phyloP scores from a whole-genome alignment of 2,329 filamentous ascomycete species.

The Alternaria brassicae region DNA sequence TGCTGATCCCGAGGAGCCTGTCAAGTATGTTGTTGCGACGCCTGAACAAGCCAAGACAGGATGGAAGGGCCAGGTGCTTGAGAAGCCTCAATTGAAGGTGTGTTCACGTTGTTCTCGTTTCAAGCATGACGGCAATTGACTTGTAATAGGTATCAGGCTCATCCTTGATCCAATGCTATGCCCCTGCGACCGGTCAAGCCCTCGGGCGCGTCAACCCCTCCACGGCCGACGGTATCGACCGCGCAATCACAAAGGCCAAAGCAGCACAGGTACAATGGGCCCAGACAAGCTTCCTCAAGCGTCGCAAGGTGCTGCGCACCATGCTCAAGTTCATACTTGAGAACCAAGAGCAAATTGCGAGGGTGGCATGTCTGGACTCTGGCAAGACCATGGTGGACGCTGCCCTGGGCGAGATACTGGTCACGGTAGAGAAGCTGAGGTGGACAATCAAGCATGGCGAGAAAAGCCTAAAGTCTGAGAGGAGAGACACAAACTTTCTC shows the following conservation, averaged over 20 bases:
- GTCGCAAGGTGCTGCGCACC: conserved; percentile 79
- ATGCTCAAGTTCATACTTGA: conserved; percentile 84
- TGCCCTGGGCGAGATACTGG: conserved; percentile 90
- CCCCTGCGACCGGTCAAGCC: conserved; percentile 85
- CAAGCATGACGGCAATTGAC: conserved; percentile 10
- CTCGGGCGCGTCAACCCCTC: conserved; percentile 81
- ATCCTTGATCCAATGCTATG: conserved; percentile 80
- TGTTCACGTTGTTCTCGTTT: neutral
- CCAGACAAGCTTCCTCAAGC: conserved; percentile 76
- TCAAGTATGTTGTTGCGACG: conserved; percentile 66
- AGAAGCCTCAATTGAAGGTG: conserved; percentile 68
- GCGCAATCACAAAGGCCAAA: conserved; percentile 74
- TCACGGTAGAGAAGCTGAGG: conserved; percentile 90
- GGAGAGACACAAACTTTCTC: conserved; percentile 84
- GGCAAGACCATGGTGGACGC: conserved; percentile 97
- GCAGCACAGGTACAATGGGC: conserved; percentile 80
- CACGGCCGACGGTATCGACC: conserved; percentile 78
- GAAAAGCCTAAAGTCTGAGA: conserved; percentile 73
- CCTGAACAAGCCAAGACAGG: conserved; percentile 65
- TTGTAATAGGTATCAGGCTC: conserved; percentile 63
- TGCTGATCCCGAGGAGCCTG: conserved; percentile 52
- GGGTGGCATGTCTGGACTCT: conserved; percentile 86
- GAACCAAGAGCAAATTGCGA: conserved; percentile 86
- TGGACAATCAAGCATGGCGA: conserved; percentile 96
- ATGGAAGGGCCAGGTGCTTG: conserved; percentile 64